phyloP scores from a whole-genome alignment of 176 grass and related monocot species.

The Aegilops bicornis region DNA sequence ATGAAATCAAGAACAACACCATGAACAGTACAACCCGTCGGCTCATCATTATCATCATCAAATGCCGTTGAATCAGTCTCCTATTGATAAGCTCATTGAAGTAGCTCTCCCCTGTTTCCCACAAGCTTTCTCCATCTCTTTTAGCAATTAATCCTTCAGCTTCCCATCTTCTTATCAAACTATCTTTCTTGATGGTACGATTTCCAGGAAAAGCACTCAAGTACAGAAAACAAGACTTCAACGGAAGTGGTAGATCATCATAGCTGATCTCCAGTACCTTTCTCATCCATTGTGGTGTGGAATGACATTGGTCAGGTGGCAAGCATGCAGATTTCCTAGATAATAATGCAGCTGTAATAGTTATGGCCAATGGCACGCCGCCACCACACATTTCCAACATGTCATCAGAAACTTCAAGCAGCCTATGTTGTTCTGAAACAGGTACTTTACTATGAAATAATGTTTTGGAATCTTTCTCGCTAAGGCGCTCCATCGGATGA shows the following conservation, averaged over 20 bases:
- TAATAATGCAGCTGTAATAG: conserved; percentile 3
- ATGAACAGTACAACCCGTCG: conserved; percentile 14
- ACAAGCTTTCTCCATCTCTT: not conserved
- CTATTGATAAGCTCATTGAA: conserved; percentile 32
- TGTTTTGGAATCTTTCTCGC: not conserved
- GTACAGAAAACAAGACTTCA: conserved; percentile 33
- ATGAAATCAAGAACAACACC: conserved; percentile 14
- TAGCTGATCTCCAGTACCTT: conserved; percentile 24
- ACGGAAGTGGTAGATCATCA: not conserved
- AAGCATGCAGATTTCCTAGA: not conserved
- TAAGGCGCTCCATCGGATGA: not conserved
- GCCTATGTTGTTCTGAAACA: conserved; percentile 5
- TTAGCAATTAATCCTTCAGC: conserved; percentile 19
- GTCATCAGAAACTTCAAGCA: not conserved
- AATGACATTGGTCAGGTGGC: not conserved
- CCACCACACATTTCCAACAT: conserved; percentile 12
- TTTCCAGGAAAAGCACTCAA: conserved; percentile 14
- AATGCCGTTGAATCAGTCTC: conserved; percentile 8
- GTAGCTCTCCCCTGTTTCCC: conserved; percentile 31
- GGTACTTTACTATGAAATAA: not conserved
- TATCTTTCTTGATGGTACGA: conserved; percentile 15
- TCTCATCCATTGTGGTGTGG: not conserved
- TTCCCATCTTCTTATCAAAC: conserved; percentile 30
- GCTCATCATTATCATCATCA: not conserved
- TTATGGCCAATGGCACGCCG: conserved; percentile 31